Base-by-base conservation (phyloP, 805 yeast genomes). In the Priceomyces medius region DNA sequence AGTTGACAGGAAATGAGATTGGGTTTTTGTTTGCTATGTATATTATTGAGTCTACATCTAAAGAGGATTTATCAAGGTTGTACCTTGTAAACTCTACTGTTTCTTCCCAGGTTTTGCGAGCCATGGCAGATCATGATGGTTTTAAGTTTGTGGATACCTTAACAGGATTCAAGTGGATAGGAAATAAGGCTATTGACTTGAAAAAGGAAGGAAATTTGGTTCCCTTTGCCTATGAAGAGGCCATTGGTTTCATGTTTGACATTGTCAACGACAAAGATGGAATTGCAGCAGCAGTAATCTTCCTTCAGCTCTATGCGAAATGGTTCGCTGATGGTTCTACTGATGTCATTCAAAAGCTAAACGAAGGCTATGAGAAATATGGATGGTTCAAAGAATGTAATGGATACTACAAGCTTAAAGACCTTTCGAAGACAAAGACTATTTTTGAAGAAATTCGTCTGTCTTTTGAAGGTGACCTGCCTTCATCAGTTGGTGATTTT, bases 141-240 rank as follows among this genome's bases (percentile, higher is more conserved):
- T 83, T 84, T 56, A 68, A 77, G 35, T 85, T 74, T 61, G 74
- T 68, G 31, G 97, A 93, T 47, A 91, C 98, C 0, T 71, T 91
- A 42, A 91, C 98, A 0, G 99, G 99, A 1, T 91, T 91, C 71
- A 91, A 91, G 64, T 91, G 99, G 99, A 83, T 91, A 27, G 99
- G 98, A 3, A 91, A 91, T 57, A 77, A 80, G 48, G 93, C 96
- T 2, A 79, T 84, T 26, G 85, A 82, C 6, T 66, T 87, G 37
- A 88, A 85, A 48, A 46, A 56, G 0, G 58, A 76, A 33, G 96
- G 95, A 0, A 79, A 56, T 53, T 47, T 40, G 3, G 96, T 90
- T 1, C 95, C 96, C 0, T 89, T 91, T 67, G 97, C 87, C 0
- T 91, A 76, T 58, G 99, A 91, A 62, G 99, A 91, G 58, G 98